Base-by-base conservation (phyloP, 306 rosid species). In the apple (Malus domestica) region DNA sequence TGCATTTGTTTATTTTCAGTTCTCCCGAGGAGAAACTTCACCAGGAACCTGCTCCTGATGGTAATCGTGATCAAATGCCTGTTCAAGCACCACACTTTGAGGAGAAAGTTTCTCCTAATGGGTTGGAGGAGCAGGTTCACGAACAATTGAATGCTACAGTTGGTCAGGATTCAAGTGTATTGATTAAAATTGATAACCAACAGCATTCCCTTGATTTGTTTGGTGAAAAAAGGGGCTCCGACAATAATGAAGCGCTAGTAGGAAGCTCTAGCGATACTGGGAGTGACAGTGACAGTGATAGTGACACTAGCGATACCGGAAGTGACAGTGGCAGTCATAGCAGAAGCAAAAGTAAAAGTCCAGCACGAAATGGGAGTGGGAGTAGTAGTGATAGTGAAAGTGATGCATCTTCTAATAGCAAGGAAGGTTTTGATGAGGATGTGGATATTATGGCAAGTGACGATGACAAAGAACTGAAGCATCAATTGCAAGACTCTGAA, bases 391-490 rank as follows among this genome's bases (percentile, higher is more conserved):
- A 95, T 77, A 92, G 98, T 73, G 99, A 92, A 83, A 96, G 96
- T 44, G 99, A 92, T 33, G 88, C 88, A 40, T 91, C 99, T 79
- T 88, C 96, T 71, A 96, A 91, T 80, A 89, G 99, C 84, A 87
- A 90, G 84, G 89, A 89, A 80, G 99, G 83, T 77, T 90, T 97
- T 76, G 99, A 96, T 71, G 97, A 82, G 93, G 99, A 96, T 75
- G 96, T 96, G 63, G 93, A 96, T 85, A 96, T 96, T 71, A 86
- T 96, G 97, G 89, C 93, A n/a, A 91, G 98, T 81, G 97, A 92
- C 75, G 99, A 95, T 89, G 99, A 96, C 65, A 90, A 90, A 75
- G 97, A 89, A 81, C 79, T 92, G 63, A 87, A 90, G 79, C 79
- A 33, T 78, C 85, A 86, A 82, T 67, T 72, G 70, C 96, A 85